Percentiles rank a stretch among this genome's conserved stretches.
These are phyloP conservation scores for Chalaropsis ovoidea DNA, from an alignment of 2,329 filamentous ascomycete species.

Conservation along the genomic window DNA sequence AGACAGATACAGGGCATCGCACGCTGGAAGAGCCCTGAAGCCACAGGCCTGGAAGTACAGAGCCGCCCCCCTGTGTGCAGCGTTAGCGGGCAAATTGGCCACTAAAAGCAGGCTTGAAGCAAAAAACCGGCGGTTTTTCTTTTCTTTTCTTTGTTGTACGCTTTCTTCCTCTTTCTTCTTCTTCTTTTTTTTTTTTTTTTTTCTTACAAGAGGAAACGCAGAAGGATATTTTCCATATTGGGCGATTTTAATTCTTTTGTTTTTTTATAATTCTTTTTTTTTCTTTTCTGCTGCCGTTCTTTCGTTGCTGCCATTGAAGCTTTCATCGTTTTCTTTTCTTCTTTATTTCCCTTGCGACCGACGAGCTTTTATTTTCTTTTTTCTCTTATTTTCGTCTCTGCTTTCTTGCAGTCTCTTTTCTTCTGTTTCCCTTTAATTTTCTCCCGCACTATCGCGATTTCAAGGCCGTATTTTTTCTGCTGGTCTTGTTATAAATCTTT, in stretches of 20 bases:
- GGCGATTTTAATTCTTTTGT: slow-evolving; percentile 23
- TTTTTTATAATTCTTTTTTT: slow-evolving; percentile 13
- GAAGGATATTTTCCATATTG: slow-evolving; percentile 19
- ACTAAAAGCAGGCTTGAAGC: background rate
- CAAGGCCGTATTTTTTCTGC: background rate
- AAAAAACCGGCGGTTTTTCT: no score
- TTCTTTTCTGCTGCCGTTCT: background rate
- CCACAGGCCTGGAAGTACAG: no score
- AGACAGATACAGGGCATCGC: no score
- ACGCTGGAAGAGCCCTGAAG: no score
- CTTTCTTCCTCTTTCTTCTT: background rate
- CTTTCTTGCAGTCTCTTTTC: background rate
- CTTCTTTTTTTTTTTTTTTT: slow-evolving; percentile 4
- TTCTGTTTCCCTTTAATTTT: background rate
- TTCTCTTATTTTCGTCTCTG: slow-evolving; percentile 4
- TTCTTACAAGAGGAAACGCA: background rate
- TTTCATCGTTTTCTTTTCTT: background rate
- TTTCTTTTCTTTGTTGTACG: background rate
- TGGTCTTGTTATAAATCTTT: background rate
- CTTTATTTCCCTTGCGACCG: background rate
- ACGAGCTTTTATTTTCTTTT: background rate
- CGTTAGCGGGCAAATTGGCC: no score
- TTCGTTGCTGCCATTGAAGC: background rate
- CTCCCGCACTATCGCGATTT: background rate
- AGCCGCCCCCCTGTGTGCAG: no score